A percentile compares a stretch with the other conserved stretches of the same genome.
These are phyloP conservation scores for Salix udensis DNA, from an alignment of 345 rosid genomes.

Conservation along the genomic window DNA sequence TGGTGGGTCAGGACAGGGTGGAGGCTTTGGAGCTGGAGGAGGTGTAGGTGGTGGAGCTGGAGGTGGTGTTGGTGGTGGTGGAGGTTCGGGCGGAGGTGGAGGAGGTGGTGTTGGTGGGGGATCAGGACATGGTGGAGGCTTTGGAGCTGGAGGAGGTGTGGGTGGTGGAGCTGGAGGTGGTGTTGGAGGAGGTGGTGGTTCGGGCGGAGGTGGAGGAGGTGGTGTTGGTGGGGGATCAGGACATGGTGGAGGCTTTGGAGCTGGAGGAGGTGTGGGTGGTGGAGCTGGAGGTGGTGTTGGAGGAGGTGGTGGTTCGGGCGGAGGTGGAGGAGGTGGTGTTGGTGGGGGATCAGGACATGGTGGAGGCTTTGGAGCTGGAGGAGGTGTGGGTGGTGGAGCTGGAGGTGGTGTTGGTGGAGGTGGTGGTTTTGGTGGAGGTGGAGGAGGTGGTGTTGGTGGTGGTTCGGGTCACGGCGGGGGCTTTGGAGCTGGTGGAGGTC, in stretches of 20 bases:
- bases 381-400: slow-evolving; percentile 2
- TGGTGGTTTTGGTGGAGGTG: not conserved
- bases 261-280: slow-evolving; percentile 9
- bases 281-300: not conserved
- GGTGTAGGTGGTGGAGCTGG: too few relatives aligned
- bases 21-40: too few relatives aligned
- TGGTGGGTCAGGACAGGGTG: too few relatives aligned
- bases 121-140: not conserved
- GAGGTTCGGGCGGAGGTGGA: not conserved
- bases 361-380: slow-evolving; percentile 9
- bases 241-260: slow-evolving; percentile 2
- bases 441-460: not conserved
- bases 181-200: slow-evolving; percentile 44
- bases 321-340: not conserved
- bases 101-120: slow-evolving; percentile 1
- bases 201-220: slow-evolving; percentile 28
- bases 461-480: too few relatives aligned
- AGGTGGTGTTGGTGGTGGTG: too few relatives aligned
- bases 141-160: slow-evolving; percentile 7
- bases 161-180: slow-evolving; percentile 39
- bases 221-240: not conserved
- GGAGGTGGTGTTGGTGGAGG: not conserved
- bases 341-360: slow-evolving; percentile 5
- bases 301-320: not conserved
- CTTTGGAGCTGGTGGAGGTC: not conserved